Conservation (phyloP, 768 basidiomycete species). For the Lactarius quietus region DNA sequence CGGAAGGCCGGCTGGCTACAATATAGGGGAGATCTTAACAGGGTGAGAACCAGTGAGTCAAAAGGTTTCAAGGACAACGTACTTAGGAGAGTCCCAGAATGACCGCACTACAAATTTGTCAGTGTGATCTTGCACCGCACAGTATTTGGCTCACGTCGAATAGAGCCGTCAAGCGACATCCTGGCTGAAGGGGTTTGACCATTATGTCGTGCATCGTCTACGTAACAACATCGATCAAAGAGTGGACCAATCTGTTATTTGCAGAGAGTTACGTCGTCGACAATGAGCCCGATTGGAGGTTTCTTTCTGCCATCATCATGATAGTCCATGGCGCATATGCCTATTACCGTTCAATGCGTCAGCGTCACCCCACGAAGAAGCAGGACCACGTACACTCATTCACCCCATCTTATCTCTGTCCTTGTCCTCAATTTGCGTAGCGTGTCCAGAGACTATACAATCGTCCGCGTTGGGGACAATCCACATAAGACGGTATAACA, state of each 20-base stretch:
- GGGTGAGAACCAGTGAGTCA: not conserved
- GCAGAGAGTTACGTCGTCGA: not conserved
- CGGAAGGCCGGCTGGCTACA: not conserved
- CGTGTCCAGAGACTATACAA: constrained; percentile 8
- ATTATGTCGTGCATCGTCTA: not conserved
- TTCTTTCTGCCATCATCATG: too few species aligned
- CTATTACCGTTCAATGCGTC: not conserved
- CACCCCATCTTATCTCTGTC: not conserved
- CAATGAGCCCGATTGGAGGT: not conserved
- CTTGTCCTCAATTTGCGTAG: not conserved
- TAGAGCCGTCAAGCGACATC: constrained; percentile 14
- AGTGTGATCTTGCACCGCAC: not conserved
- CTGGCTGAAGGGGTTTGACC: not conserved
- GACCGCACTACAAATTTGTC: not conserved
- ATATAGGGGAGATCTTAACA: constrained; percentile 4
- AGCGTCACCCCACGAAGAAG: not conserved
- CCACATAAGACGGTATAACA: not conserved
- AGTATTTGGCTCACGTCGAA: constrained; percentile 2
- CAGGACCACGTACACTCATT: not conserved
- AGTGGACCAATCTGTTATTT: too few species aligned
- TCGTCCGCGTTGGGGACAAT: not conserved
- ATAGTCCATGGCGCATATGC: constrained; percentile 7
- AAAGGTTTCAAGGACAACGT: not conserved
- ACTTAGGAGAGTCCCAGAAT: constrained; percentile 11
- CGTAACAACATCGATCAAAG: not conserved